phyloP scores from a whole-genome alignment of 257 asterid genomes.

The Anisodus acutangulus region DNA sequence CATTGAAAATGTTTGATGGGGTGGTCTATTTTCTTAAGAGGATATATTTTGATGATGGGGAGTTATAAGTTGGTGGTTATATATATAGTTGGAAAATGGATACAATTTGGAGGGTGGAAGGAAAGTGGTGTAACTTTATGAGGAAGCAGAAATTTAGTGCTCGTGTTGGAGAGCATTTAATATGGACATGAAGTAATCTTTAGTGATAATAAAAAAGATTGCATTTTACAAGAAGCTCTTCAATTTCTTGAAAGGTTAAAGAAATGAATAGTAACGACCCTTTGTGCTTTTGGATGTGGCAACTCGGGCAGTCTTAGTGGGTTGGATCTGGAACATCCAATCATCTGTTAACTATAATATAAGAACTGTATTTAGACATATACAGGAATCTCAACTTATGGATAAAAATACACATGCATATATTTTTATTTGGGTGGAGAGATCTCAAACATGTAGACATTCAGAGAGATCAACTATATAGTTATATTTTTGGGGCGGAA shows the following conservation, averaged over 20 bases:
- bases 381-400: too few species aligned
- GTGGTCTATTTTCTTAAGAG: not conserved
- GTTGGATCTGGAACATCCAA: not conserved
- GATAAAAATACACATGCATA: too few species aligned
- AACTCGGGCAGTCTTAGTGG: not conserved
- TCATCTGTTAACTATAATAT: not conserved
- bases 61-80: slow-evolving; percentile 28
- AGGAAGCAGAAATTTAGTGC: slow-evolving; percentile 30
- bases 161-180: not conserved
- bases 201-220: slow-evolving; percentile 33
- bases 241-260: slow-evolving; percentile 42
- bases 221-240: slow-evolving; percentile 33
- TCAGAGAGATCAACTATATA: too few species aligned
- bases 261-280: slow-evolving; percentile 6
- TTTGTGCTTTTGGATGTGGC: not conserved
- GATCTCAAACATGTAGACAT: too few species aligned
- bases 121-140: slow-evolving; percentile 34
- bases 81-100: slow-evolving; percentile 38
- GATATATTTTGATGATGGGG: slow-evolving; percentile 33
- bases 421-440: too few species aligned
- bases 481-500: too few species aligned
- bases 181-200: slow-evolving; percentile 25
- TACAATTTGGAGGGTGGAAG: slow-evolving; percentile 28
- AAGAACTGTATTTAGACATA: not conserved
- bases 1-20: slow-evolving; percentile 34